A percentile compares a stretch with the other conserved stretches of the same genome.
phyloP scores from a whole-genome alignment of 2,329 filamentous ascomycete genomes.

The Pyricularia sp. region DNA sequence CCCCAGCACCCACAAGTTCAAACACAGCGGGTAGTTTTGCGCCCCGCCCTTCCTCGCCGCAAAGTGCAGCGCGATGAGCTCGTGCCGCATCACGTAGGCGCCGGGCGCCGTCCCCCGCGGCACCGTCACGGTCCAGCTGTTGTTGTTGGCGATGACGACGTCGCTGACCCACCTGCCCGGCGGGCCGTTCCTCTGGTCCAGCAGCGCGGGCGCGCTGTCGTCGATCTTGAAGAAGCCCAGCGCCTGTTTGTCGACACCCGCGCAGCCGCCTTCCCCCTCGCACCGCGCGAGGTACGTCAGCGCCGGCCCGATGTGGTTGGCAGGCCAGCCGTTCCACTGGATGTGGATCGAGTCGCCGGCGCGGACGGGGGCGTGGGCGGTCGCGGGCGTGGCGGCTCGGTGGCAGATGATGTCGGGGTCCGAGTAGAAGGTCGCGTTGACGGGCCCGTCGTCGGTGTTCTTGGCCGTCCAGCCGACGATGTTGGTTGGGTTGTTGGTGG shows the following conservation, averaged over 20 bases:
- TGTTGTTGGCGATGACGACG: conserved; percentile 41
- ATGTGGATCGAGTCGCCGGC: conserved; percentile 47
- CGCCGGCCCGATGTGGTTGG: conserved; percentile 34
- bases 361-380: conserved; percentile 40
- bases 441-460: conserved; percentile 41
- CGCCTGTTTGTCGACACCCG: conserved; percentile 25
- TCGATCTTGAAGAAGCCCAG: conserved; percentile 35
- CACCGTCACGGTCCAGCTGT: conserved; percentile 37
- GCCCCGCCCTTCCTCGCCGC: conserved; percentile 15
- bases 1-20: conserved; percentile 19
- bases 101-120: conserved; percentile 31
- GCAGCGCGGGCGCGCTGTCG: conserved; percentile 20
- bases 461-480: conserved; percentile 44
- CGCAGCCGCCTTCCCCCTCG: conserved; percentile 24
- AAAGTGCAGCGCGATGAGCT: conserved; percentile 32
- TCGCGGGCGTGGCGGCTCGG: conserved; percentile 40
- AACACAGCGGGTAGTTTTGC: conserved; percentile 22
- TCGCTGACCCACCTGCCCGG: conserved; percentile 29
- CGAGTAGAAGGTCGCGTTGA: conserved; percentile 35
- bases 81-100: conserved; percentile 44
- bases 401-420: conserved; percentile 53
- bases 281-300: conserved; percentile 30
- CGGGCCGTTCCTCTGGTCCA: conserved; percentile 13
- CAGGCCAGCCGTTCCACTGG: conserved; percentile 54
- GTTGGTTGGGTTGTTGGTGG: conserved; percentile 11